Percentiles rank a stretch among this genome's conserved stretches.
phyloP scores from a whole-genome alignment of 306 rosid species.

The Morella rubra region DNA sequence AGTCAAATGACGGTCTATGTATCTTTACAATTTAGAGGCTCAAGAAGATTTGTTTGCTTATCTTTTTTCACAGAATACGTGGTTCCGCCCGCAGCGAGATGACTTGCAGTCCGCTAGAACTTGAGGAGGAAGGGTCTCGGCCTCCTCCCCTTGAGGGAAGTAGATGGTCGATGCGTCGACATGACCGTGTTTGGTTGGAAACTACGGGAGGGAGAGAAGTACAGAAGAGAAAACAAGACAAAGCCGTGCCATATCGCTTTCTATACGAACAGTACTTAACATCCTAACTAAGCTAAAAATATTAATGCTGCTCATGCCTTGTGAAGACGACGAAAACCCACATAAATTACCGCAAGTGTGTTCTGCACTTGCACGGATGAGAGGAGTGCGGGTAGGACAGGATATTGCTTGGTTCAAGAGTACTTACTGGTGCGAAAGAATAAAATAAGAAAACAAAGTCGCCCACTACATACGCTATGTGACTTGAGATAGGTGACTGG shows the following conservation, averaged over 20 bases:
- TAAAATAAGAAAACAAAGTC: not conserved
- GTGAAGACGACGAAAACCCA: not conserved
- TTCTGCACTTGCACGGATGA: not conserved
- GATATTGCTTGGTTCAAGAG: not conserved
- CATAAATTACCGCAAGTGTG: not conserved
- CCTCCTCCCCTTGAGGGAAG: too few species aligned
- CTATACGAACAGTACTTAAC: too few species aligned
- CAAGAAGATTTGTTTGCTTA: too few species aligned
- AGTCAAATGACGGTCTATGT: too few species aligned
- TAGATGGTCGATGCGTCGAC: too few species aligned
- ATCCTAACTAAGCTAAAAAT: too few species aligned
- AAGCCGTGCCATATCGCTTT: not conserved
- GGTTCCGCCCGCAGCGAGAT: too few species aligned
- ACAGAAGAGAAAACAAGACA: not conserved
- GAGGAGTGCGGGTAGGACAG: not conserved
- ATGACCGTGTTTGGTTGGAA: too few species aligned
- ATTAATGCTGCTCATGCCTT: not conserved
- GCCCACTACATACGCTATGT: constrained; percentile 17
- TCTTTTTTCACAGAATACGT: too few species aligned
- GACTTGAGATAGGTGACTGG: not conserved
- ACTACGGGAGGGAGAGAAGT: not conserved
- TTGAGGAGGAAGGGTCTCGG: too few species aligned
- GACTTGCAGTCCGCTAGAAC: too few species aligned
- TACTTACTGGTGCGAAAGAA: not conserved
- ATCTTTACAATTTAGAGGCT: too few species aligned